Base-by-base conservation (phyloP, 371 early-diverging fungal species). In the Dichotomocladium elegans region DNA sequence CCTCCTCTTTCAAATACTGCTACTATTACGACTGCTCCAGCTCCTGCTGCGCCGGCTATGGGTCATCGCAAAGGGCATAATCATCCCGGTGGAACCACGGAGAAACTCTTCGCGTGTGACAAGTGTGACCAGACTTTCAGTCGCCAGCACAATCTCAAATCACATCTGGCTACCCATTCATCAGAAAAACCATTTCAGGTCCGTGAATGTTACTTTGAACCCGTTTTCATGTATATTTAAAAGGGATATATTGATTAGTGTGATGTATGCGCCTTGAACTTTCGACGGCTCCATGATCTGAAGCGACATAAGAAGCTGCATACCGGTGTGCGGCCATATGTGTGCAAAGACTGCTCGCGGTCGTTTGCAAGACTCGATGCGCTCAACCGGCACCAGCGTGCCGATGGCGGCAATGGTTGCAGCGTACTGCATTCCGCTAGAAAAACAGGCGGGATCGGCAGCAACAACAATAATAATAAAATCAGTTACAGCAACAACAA, bases 351-450 rank as follows among this genome's bases (percentile, higher is more conserved):
- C 52, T 88, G 89, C 55, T 63, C 67, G 5, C 63, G 85, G 34
- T 66, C 80, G 14, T 88, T 88, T 68, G 77, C 86, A 24, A 70
- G 89, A 10, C 55, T 83, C 27, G 86, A 88, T 56, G 88, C 87
- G 11, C 61, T 88, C n/a, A 85, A 83, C 64, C 66, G 89, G 10
- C 89, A 88, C 53, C 73, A 75, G 58, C 81, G 85, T 26, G 74
- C 84, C 3, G 88, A 86, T 53, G 74, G 79, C 58, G 77, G 78
- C 43, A 73, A 74, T 25, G 75, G 79, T 27, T 82, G 82, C 63
- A 51, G 53, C 30, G 47, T 47, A 8, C 45, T 47, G 28, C 47
- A 29, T 22, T 14, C 26, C 17, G 29, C 57, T 40, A 22, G 34
- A 42, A 45, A 34, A 48, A 44, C 25, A 42, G 52, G 34, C 26